A percentile compares a stretch with the other conserved stretches of the same genome.
phyloP scores from a whole-genome alignment of 306 rosid genomes.

The Fragaria iinumae region DNA sequence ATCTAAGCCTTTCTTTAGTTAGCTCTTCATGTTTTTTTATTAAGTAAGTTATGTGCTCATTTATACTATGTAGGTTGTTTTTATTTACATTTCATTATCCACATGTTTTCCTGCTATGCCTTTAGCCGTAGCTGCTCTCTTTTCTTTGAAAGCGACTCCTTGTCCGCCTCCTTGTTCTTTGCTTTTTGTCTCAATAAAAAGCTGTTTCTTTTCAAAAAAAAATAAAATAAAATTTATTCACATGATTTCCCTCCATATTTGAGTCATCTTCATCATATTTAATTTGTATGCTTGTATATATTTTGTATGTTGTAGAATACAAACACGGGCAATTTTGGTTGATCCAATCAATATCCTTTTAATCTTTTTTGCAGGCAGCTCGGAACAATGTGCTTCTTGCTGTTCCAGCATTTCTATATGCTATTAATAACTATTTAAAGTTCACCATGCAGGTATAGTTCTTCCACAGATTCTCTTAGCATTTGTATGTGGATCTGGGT shows the following conservation, averaged over 20 bases:
- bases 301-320: neutral
- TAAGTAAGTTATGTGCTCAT: neutral
- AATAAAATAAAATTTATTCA: neutral
- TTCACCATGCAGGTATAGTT: conserved; percentile 90
- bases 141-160: too few relatives aligned
- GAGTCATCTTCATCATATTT: neutral
- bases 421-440: conserved; percentile 94
- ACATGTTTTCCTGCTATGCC: neutral
- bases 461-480: conserved; percentile 1
- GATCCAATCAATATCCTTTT: conserved; percentile 12
- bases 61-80: neutral
- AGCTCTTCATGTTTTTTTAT: neutral
- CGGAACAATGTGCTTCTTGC: conserved; percentile 95
- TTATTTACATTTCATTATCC: neutral
- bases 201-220: too few relatives aligned
- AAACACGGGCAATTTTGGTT: neutral
- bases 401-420: conserved; percentile 92
- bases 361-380: conserved; percentile 72
- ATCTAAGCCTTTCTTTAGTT: neutral
- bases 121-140: too few relatives aligned
- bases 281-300: neutral
- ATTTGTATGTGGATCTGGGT: neutral
- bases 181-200: too few relatives aligned
- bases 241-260: neutral
- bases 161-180: too few relatives aligned